Evolutionary conservation across 352 stramenopile species (phyloP), one percentile per base, ranked within the genome.

Genomic region (Phytopythium mirpurense): DNA sequence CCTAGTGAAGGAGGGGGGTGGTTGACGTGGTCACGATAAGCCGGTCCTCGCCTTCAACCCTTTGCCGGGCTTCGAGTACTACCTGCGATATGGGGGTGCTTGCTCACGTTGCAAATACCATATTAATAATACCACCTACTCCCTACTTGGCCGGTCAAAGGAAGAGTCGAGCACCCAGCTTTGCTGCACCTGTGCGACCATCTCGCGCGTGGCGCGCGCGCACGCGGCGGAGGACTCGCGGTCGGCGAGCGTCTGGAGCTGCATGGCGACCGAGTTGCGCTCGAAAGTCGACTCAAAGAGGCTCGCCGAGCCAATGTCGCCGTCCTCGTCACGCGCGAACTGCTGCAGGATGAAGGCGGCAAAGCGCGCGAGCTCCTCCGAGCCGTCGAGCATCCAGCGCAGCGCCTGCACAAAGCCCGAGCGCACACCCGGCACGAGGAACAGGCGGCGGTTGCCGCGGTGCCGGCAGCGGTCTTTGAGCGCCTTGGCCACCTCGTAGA

Each of bases 391-490:
- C 73, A 88, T 86, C 80, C 68, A 88, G 58, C 81, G 70, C 27
- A 90, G 64, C 14, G 60, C 71, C 58, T 72, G 62, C 23, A 83
- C 43, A 11, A 90, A 71, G 35, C 62, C 59, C 10, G 69, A 55
- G 26, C 64, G 74, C 19, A 43, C 29, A 21, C 78, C 61, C 2
- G 65, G 35, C 36, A 75, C 54, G 9, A 86, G 43, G 46, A 90
- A 87, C 19, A 85, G 47, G 32, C 72, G 68, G 56, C 78, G 77
- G 72, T 91, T 91, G 57, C 70, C 74, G 52, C 72, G 69, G 76
- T 88, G 72, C 27, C 80, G 70, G 62, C 78, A 89, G 53, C 78
- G 65, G 62, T 88, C 74, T 61, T 91, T 91, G 37, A 91, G 54
- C 50, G 53, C 59, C 56, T 81, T 82, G 24, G 72, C 62, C 26